Evolutionary conservation across 2,329 filamentous ascomycete genomes (phyloP).

Genomic region (Alternaria gaisen): DNA sequence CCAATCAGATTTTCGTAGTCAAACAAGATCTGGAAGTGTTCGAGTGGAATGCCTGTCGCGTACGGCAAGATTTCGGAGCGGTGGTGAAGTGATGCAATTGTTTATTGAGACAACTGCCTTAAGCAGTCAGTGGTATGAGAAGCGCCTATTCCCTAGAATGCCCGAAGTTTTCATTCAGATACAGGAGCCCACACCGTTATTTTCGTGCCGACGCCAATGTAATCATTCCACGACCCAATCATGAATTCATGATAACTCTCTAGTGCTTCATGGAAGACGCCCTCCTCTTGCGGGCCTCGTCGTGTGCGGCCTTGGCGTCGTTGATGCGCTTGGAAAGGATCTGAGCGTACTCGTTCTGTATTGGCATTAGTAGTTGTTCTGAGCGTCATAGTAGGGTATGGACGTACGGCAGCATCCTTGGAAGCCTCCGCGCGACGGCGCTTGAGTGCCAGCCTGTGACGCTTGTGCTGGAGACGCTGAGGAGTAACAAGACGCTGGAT

Average conservation of each 20-base stretch:
- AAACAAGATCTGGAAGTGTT: not conserved
- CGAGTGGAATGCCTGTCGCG: not conserved
- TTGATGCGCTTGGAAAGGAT: constrained; percentile 95
- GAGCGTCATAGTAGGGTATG: not conserved
- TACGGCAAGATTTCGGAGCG: not conserved
- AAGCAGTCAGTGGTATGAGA: constrained; percentile 50
- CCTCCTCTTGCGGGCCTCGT: constrained; percentile 94
- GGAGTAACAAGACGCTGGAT: constrained; percentile 99
- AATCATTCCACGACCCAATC: constrained; percentile 47
- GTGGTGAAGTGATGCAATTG: constrained; percentile 49
- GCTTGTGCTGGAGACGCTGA: constrained; percentile 99
- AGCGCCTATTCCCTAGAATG: constrained; percentile 46
- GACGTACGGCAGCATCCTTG: constrained; percentile 96
- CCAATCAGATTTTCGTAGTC: not conserved
- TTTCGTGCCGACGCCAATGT: constrained; percentile 50
- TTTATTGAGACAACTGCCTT: constrained; percentile 48
- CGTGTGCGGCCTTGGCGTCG: constrained; percentile 94
- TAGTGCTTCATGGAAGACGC: constrained; percentile 74
- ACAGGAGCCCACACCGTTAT: constrained; percentile 43
- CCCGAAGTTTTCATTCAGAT: constrained; percentile 46
- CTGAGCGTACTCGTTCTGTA: constrained; percentile 95
- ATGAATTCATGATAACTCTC: constrained; percentile 42
- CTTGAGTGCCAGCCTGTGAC: constrained; percentile 97
- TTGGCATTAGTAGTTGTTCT: constrained; percentile 19
- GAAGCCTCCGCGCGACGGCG: constrained; percentile 94